Evolutionary conservation across 1,139 yeast species (phyloP), one percentile per base, ranked within the genome.

Genomic region (Pichia sp.): DNA sequence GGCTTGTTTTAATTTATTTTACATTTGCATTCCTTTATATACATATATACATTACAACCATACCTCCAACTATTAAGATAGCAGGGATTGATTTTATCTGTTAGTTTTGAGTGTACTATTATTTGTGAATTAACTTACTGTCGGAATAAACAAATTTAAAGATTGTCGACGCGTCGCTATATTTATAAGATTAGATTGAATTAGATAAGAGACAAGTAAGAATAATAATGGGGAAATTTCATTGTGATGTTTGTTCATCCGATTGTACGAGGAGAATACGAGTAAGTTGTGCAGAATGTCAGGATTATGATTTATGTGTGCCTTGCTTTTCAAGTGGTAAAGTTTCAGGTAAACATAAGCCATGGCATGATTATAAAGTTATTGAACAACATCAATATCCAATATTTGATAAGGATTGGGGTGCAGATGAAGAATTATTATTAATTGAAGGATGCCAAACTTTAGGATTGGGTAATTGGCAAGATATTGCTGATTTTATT

Each of bases 321-420:
- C 96, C 96, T 7, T 93, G 99, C 67, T 93, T 93, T 71, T 84
- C 96, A 4, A 80, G 83, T 56, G 99, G 99, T 14, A 74, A 80
- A 25, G 73, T 81, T 33, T 80, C 95, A 5, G 95, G 90, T 1
- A 84, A 81, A 58, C 99, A 93, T 70, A 83, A 89, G 68, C 98
- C 99, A 30, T 88, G 84, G 80, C 99, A 93, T 67, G 95, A 88
- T 66, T 93, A 93, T 68, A 79, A 83, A 64, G 87, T 93, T 29
- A 85, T 93, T 44, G 99, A 93, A 68, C 96, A 95, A 62, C 93
- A 91, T 65, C 87, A 96, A 6, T 93, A 89, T 65, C 99, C 99
- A 0, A 87, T 95, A 27, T 85, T 93, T 61, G 87, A 83, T 51
- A 80, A 79, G 53, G 93, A 86, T 48, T 93, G 99, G 99, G 99